Base-by-base conservation (phyloP, 345 rosid species). In the Populus alba region DNA sequence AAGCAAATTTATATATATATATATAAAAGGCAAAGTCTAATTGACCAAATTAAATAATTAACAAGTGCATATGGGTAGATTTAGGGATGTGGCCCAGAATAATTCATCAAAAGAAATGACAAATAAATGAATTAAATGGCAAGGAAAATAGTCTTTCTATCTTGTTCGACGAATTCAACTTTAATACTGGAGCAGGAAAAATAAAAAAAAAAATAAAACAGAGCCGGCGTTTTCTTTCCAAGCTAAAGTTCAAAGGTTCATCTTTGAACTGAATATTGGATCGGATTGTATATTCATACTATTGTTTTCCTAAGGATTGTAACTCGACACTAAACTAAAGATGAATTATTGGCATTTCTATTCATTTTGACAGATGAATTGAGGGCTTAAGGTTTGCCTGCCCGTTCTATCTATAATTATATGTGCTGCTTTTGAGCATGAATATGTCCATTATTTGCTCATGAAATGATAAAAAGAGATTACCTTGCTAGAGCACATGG, bases 401-500 rank as follows among this genome's bases (percentile, higher is more conserved):
- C 8, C 39, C 39, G 39, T 38, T 38, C 39, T 22, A 8, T 22
- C 8, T 55, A 8, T 20, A 6, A 53, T 55, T 22, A 7, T 7
- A 18, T 53, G 20, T 55, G 8, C 61, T 55, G 22, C 61, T 55
- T 55, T 2, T 55, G 3, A 55, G 23, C 11, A 55, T 12, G 3
- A 8, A 0, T 29, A 27, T 67, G 41, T 37, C 5, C 70, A 9
- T 17, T 2, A 6, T 7, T 12, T 8, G 27, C n/a, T 15, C 8
- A 13, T 8, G 55, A 72, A 11, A 6, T 4, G 61, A 23, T 66
- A 33, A 29, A 16, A 4, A 10, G 17, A 17, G 29, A 25, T 6
- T 71, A 82, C 98, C 98, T 92, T 55, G 99, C 92, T 1, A 96
- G 83, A 37, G 87, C 92, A 7, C 31, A 68, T 23, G 99, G 99